Evolutionary conservation across 1,284 basidiomycete genomes (phyloP).

Genomic region (Pseudozyma sp.): DNA sequence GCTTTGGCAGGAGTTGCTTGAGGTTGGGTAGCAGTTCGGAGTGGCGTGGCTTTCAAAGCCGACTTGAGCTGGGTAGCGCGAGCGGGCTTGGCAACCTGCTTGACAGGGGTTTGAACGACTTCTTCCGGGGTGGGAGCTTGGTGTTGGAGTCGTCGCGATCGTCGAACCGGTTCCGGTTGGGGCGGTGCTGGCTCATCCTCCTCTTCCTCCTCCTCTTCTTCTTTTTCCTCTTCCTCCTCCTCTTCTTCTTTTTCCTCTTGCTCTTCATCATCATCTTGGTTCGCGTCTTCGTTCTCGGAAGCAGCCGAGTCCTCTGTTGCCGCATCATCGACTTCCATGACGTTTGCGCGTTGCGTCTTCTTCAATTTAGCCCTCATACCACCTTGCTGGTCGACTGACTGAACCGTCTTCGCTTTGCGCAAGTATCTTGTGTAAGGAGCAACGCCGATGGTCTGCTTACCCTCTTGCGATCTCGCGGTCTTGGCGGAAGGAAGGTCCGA

Average conservation of each 20-base stretch:
- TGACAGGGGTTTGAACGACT: constrained; percentile 25
- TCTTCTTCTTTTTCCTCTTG: constrained; percentile 28
- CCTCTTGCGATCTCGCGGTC: constrained; percentile 8
- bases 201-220: constrained; percentile 8
- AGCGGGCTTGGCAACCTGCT: constrained; percentile 24
- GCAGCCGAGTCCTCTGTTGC: constrained; percentile 22
- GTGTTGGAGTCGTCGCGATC: constrained; percentile 36
- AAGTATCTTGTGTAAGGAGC: constrained; percentile 58
- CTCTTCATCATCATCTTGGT: constrained; percentile 1
- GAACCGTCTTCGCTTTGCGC: constrained; percentile 40
- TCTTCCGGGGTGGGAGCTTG: constrained; percentile 21
- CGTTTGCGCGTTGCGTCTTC: constrained; percentile 9
- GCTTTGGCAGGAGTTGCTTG: constrained; percentile 12
- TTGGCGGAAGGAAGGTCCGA: constrained; percentile 28
- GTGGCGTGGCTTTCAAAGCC: constrained; percentile 43
- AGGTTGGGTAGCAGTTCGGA: constrained; percentile 20
- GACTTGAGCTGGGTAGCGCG: constrained; percentile 37
- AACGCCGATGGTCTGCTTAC: constrained; percentile 32
- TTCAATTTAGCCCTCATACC: constrained; percentile 47
- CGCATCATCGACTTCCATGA: constrained; percentile 21
- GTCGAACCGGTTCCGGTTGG: constrained; percentile 30
- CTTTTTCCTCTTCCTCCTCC: constrained; percentile 2
- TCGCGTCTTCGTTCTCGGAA: constrained; percentile 24
- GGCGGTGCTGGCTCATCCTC: constrained; percentile 21
- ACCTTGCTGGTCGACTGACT: constrained; percentile 25